Base-by-base conservation (phyloP, 2,329 filamentous ascomycete species). In the Albophoma yamanashiensis region DNA sequence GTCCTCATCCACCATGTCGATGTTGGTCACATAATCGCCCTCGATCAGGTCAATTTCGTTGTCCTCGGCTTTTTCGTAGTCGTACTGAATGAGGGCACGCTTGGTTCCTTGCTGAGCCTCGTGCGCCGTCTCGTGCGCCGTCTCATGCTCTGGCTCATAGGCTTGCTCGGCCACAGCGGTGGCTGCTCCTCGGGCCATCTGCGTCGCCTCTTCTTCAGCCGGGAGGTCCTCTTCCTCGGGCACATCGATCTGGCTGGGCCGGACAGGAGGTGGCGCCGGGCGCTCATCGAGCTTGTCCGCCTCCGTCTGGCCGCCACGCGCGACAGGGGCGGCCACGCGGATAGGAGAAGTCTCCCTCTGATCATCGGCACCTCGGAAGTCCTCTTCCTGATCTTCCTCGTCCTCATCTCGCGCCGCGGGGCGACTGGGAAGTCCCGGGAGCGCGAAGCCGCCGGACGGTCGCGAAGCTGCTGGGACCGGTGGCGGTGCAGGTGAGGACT, bases 1-100 rank as follows among this genome's bases (percentile, higher is more conserved):
- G 71, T 99, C 93, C 58, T 95, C 89, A 67, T 97, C 94, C 2
- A 99, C 91, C 89, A 95, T 95, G 64, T 97, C 91, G 68, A 99
- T 96, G 71, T 96, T 88, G 31, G 84, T 92, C 43, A 99, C 88
- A 64, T 87, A 84, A 68, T 97, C 90, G 63, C 92, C 92, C 75
- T 99, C 94, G 34, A 84, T 81, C 22, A 99, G 82, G 65, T 96
- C 92, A 60, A 99, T 84, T 76, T 99, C 94, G 69, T 99, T 99
- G 66, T 96, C 92, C 74, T 99, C 94, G 1, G 92, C 92, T 76
- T 95, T 97, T 69, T 97, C 93, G 70, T 99, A 99, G 71, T 99
- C 94, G 72, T 94, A 99, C 69, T 94, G 87, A 42, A 94, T 84
- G 60, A 95, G 69, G 1, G 94, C 94, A 56, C 86, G 85, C 70